Percentiles rank a stretch among this genome's conserved stretches.
Evolutionary conservation across 1,284 basidiomycete genomes (phyloP).

Genomic region (Ganoderma boninense): DNA sequence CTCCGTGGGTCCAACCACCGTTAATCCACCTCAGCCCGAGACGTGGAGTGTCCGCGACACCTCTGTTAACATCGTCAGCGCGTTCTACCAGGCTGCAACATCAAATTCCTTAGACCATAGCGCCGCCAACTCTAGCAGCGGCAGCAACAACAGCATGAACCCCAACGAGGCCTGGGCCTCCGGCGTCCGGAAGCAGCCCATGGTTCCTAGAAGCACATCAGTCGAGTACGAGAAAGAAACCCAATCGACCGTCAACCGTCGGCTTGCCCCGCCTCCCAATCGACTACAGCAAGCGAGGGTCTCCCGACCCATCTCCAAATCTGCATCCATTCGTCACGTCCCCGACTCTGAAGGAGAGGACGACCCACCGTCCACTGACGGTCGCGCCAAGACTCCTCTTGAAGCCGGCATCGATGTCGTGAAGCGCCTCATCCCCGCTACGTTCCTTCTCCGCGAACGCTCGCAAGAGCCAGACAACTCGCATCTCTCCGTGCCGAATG

Average conservation of each 20-base stretch:
- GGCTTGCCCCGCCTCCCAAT: conserved; percentile 64
- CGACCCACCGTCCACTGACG: conserved; percentile 32
- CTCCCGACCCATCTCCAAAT: conserved; percentile 52
- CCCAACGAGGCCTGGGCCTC: conserved; percentile 75
- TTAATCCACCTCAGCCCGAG: conserved; percentile 60
- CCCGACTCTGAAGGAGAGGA: conserved; percentile 75
- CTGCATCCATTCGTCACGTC: conserved; percentile 56
- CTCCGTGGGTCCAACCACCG: conserved; percentile 38
- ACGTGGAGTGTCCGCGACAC: conserved; percentile 81
- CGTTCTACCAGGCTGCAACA: conserved; percentile 74
- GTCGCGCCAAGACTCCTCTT: conserved; percentile 71
- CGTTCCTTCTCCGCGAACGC: conserved; percentile 67
- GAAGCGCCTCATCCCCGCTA: conserved; percentile 57
- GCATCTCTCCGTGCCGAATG: conserved; percentile 38
- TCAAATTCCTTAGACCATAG: conserved; percentile 48
- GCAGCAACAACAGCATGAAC: conserved; percentile 27
- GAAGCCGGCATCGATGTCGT: conserved; percentile 63
- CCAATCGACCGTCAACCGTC: conserved; percentile 57
- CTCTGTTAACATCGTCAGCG: conserved; percentile 84
- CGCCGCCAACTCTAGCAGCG: conserved; percentile 41
- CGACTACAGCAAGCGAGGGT: conserved; percentile 45
- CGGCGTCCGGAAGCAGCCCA: conserved; percentile 52
- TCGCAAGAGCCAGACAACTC: conserved; percentile 56
- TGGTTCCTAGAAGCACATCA: conserved; percentile 73
- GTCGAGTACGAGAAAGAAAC: conserved; percentile 80